Percentiles rank a stretch among this genome's conserved stretches.
These are phyloP conservation scores for Jaapia argillacea DNA, from an alignment of 768 basidiomycete genomes.

Conservation along the genomic window DNA sequence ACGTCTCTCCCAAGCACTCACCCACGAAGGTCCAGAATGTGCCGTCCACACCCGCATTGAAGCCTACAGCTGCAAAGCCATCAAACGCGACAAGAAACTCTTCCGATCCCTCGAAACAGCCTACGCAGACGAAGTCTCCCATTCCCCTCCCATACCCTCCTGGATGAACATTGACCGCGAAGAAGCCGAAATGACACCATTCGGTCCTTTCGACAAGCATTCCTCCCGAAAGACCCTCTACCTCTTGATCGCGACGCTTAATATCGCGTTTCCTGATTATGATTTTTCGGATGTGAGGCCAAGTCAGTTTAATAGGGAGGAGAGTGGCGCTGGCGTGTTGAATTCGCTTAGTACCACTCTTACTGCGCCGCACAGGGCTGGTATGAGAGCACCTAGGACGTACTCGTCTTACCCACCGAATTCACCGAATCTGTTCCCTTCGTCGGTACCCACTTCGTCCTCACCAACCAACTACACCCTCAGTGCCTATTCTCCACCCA, in stretches of 20 bases:
- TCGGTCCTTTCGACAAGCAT: conserved; percentile 84
- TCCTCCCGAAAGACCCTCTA: conserved; percentile 86
- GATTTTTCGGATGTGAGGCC: conserved; percentile 92
- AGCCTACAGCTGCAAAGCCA: conserved; percentile 96
- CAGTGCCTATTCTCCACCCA: conserved; percentile 63
- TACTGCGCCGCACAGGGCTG: conserved; percentile 59
- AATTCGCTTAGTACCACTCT: conserved; percentile 81
- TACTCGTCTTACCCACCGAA: conserved; percentile 84
- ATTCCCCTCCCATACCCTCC: conserved; percentile 78
- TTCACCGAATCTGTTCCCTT: conserved; percentile 63
- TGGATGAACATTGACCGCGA: conserved; percentile 60
- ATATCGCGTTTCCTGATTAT: conserved; percentile 95
- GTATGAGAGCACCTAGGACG: conserved; percentile 60
- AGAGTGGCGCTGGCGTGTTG: conserved; percentile 65
- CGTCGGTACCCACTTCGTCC: conserved; percentile 61
- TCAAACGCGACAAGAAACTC: conserved; percentile 93
- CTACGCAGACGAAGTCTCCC: conserved; percentile 71
- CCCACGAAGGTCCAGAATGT: conserved; percentile 82
- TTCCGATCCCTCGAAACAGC: conserved; percentile 87
- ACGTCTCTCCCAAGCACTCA: conserved; percentile 66
- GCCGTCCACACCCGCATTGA: conserved; percentile 88
- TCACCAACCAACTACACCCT: conserved; percentile 52
- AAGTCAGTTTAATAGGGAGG: conserved; percentile 79
- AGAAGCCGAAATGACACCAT: conserved; percentile 75
- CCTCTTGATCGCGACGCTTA: conserved; percentile 92